Base-by-base conservation (phyloP, 2,329 filamentous ascomycete species). In the Fusarium sp. region DNA sequence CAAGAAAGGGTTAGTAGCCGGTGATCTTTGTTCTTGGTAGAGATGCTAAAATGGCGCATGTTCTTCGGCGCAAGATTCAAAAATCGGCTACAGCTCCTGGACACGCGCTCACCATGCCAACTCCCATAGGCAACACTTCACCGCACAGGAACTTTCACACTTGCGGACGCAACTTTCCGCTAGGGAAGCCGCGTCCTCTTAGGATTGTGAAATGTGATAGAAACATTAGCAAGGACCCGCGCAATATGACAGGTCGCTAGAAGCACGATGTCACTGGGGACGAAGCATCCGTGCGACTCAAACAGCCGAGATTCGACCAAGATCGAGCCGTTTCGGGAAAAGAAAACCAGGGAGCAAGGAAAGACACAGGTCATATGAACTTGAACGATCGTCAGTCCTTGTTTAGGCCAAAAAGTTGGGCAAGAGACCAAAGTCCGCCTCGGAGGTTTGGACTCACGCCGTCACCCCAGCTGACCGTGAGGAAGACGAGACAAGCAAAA, bases 171-270 rank as follows among this genome's bases (percentile, higher is more conserved):
- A 67, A 68, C 66, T 78, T 45, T 76, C 27, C 35, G 14, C 58
- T 58, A 25, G 81, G 80, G 75, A 77, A 78, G 66, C 85, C 87
- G 20, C 83, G 83, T 35, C 89, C 89, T 13, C 78, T 90, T 37
- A 85, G 86, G 45, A 87, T 90, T 76, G 78, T 85, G 76, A 90
- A 89, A 77, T 81, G 81, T 37, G 52, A 57, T 10, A 64, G 14
- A 27, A 67, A 58, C 8, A 37, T 32, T n/a, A 61, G 34, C 8
- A 48, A 67, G 63, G 14, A 80, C 13, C 57, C 7, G 2, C 32
- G n/a, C 73, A 72, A 76, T 73, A 34, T 59, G 37, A 69, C 56
- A 41, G 82, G 80, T 67, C 63, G 69, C 20, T 64, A 62, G 16
- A 83, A 79, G 1, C 68, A 81, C 34, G 75, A 68, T 34, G 83